Conservation (phyloP, 1,284 basidiomycete genomes). For the Peniophora sp. region DNA sequence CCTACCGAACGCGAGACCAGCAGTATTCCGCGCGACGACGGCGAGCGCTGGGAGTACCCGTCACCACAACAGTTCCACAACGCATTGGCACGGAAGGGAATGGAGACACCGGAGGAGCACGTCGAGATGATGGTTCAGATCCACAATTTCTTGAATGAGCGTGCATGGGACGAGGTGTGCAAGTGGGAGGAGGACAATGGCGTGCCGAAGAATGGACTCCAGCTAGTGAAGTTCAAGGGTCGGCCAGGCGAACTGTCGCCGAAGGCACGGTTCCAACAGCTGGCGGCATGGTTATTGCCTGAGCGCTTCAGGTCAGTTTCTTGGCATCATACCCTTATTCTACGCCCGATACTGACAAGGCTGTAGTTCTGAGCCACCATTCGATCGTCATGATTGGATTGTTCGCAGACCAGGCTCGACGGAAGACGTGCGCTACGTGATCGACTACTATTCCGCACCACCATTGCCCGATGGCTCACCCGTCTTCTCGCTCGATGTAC, state of each 20-base stretch:
- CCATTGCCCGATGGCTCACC: slow-evolving; percentile 81
- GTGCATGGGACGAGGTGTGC: slow-evolving; percentile 92
- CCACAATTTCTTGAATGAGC: slow-evolving; percentile 97
- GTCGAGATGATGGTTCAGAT: slow-evolving; percentile 97
- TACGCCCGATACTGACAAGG: neutral
- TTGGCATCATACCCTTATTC: neutral
- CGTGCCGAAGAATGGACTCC: slow-evolving; percentile 50
- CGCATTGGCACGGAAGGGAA: slow-evolving; percentile 92
- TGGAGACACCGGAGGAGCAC: slow-evolving; percentile 96
- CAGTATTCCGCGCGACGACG: slow-evolving; percentile 74
- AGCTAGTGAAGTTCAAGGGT: slow-evolving; percentile 84
- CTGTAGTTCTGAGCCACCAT: slow-evolving; percentile 80
- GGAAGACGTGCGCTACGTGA: slow-evolving; percentile 86
- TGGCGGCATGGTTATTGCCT: slow-evolving; percentile 85
- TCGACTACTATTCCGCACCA: slow-evolving; percentile 93
- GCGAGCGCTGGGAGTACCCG: slow-evolving; percentile 87
- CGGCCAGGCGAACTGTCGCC: slow-evolving; percentile 84
- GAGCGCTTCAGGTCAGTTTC: slow-evolving; percentile 80
- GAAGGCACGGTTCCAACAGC: slow-evolving; percentile 82
- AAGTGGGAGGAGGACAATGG: slow-evolving; percentile 71
- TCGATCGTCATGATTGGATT: slow-evolving; percentile 99
- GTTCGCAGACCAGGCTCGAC: slow-evolving; percentile 69
- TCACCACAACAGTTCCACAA: slow-evolving; percentile 99
- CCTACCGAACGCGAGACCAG: slow-evolving; percentile 75
- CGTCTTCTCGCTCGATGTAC: slow-evolving; percentile 87